A percentile compares a stretch with the other conserved stretches of the same genome.
phyloP scores from a whole-genome alignment of 495 filamentous ascomycete species.

The Cercophora samala region DNA sequence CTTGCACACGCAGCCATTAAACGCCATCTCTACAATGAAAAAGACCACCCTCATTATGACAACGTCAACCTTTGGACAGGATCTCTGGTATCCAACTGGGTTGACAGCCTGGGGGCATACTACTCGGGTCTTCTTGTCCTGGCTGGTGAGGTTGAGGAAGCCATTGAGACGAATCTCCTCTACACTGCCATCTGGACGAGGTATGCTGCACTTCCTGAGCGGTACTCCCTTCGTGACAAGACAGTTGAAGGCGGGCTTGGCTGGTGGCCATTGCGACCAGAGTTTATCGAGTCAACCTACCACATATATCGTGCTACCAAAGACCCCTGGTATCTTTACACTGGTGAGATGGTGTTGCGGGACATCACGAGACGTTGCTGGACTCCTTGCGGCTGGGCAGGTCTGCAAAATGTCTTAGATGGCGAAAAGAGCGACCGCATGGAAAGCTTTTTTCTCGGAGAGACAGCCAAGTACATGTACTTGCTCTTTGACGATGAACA shows the following conservation, averaged over 20 bases:
- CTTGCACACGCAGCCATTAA: constrained; percentile 81
- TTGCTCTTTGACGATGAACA: constrained; percentile 82
- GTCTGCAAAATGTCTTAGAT: constrained; percentile 84
- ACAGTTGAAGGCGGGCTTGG: constrained; percentile 80
- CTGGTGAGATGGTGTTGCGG: constrained; percentile 89
- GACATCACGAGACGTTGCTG: constrained; percentile 89
- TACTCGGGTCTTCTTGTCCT: constrained; percentile 88
- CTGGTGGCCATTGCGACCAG: constrained; percentile 93
- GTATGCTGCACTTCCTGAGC: constrained; percentile 86
- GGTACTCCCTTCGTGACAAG: constrained; percentile 85
- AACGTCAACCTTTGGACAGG: constrained; percentile 88
- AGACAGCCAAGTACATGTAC: constrained; percentile 93
- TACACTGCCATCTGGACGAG: constrained; percentile 92
- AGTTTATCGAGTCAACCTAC: constrained; percentile 95
- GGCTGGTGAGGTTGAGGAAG: constrained; percentile 85
- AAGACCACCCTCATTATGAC: constrained; percentile 80
- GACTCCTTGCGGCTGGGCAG: constrained; percentile 93
- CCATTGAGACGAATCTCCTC: constrained; percentile 80
- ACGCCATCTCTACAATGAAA: constrained; percentile 73
- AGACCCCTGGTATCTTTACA: constrained; percentile 94
- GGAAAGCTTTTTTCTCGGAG: constrained; percentile 98
- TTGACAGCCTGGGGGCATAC: constrained; percentile 91
- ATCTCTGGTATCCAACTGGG: constrained; percentile 75
- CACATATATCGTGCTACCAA: constrained; percentile 88
- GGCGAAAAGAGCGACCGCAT: constrained; percentile 92